These are phyloP conservation scores for Fusarium hostae DNA, from an alignment of 2,329 filamentous ascomycete species.

Conservation along the genomic window DNA sequence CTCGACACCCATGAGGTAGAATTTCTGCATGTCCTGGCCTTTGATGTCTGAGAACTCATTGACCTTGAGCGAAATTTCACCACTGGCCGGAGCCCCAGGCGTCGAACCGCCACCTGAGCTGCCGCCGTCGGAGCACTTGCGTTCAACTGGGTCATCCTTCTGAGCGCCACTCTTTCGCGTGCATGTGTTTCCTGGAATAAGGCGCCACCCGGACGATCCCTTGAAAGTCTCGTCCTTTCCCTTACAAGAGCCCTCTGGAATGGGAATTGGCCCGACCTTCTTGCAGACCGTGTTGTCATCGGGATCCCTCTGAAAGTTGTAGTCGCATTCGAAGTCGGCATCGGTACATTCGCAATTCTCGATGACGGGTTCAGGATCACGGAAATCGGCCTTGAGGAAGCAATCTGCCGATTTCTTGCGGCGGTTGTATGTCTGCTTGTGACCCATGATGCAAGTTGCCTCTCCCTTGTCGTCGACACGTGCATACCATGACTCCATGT, in stretches of 20 bases:
- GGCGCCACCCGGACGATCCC: constrained; percentile 89
- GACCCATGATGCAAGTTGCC: constrained; percentile 93
- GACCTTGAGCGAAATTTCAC: constrained; percentile 71
- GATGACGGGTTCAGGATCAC: constrained; percentile 76
- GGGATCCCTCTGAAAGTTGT: constrained; percentile 79
- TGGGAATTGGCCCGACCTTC: constrained; percentile 67
- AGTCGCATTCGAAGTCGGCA: constrained; percentile 95
- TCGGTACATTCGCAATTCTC: constrained; percentile 84
- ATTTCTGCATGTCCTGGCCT: constrained; percentile 62
- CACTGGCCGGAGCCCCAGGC: constrained; percentile 66
- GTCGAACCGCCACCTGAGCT: constrained; percentile 47
- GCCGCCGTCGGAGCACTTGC: constrained; percentile 75
- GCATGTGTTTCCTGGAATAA: constrained; percentile 87
- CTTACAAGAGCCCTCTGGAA: constrained; percentile 80
- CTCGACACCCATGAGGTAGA: constrained; percentile 83
- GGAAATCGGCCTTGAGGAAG: constrained; percentile 87
- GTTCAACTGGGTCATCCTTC: constrained; percentile 78
- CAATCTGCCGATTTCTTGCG: constrained; percentile 90
- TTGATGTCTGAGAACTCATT: constrained; percentile 69
- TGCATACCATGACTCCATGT: constrained; percentile 91
- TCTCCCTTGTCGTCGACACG: constrained; percentile 82
- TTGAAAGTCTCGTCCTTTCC: constrained; percentile 76
- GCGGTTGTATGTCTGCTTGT: constrained; percentile 86
- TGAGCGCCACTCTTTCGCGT: constrained; percentile 68
- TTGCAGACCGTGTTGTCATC: constrained; percentile 76